Evolutionary conservation across 2,329 filamentous ascomycete species (phyloP), one percentile per base, ranked within the genome.

Genomic region (Trichoderma atrobrunneum): DNA sequence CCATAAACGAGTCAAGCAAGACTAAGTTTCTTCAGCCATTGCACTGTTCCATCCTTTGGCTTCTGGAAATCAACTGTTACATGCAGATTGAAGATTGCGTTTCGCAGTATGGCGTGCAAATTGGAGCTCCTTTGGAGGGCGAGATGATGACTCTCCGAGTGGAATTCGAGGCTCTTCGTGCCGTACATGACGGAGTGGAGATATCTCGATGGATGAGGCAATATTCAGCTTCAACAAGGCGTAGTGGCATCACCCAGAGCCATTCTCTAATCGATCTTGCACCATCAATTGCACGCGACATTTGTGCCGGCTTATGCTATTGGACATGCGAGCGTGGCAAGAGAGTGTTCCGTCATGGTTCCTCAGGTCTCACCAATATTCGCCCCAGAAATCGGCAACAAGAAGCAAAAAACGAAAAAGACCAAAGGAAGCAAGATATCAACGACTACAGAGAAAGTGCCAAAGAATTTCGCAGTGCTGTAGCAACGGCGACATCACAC

Each of bases 71-170:
- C 39, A 69, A 69, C 16, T 69, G 65, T 51, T 69, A 61, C 14
- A n/a, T 69, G 56, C 65, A 69, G 54, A 30, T 69, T 21, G 65
- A 61, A 34, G 65, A 59, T 14, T 69, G 65, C 36, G 36, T 69
- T 34, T 69, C 56, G 5, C 56, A 48, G n/a, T 60, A 69, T 21
- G 56, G 65, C 12, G 28, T 69, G 56, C 65, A 48, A 34, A 24
- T 10, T 11, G 36, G 26, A 32, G 26, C 26, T 5, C 56, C 56
- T 16, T 69, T 60, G 12, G 65, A 69, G 36, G 56, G 54, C 6
- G 65, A 61, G 24, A 60, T 69, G 36, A 48, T 36, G 39, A 36
- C 65, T 26, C 56, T 48, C 7, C 65, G 36, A n/a, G 28, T 69
- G 24, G 65, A 69, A 7, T 32, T 61, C n/a, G 65, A 60, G 65